Conservation (phyloP, 495 filamentous ascomycete genomes). For the Aspergillus olivimuriae region DNA sequence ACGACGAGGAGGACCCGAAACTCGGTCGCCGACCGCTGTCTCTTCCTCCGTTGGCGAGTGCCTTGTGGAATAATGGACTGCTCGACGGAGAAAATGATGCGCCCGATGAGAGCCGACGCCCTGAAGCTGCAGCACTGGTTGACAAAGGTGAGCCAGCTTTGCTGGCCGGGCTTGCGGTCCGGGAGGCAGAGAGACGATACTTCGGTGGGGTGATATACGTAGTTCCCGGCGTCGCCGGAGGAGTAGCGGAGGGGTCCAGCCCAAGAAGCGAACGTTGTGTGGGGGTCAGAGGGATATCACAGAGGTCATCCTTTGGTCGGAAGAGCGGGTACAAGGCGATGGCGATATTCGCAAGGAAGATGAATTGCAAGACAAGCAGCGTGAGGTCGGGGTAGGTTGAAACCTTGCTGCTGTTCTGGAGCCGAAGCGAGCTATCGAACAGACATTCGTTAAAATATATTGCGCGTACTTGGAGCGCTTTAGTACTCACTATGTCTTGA, state of each 20-base stretch:
- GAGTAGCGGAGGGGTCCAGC: slow-evolving; percentile 58
- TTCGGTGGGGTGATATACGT: slow-evolving; percentile 80
- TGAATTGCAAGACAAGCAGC: slow-evolving; percentile 46
- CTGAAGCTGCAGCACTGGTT: slow-evolving; percentile 35
- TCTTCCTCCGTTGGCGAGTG: slow-evolving; percentile 43
- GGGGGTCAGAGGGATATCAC: slow-evolving; percentile 87
- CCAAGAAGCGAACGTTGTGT: slow-evolving; percentile 81
- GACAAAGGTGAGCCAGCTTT: slow-evolving; percentile 49
- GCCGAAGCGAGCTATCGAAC: slow-evolving; percentile 17
- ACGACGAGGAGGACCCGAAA: slow-evolving; percentile 43
- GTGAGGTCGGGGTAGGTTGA: slow-evolving; percentile 30
- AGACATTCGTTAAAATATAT: no score
- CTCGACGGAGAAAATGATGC: slow-evolving; percentile 45
- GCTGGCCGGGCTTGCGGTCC: slow-evolving; percentile 44
- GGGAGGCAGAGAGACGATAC: slow-evolving; percentile 72
- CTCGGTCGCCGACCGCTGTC: slow-evolving; percentile 54
- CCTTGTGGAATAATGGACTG: slow-evolving; percentile 68
- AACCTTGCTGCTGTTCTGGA: slow-evolving; percentile 15
- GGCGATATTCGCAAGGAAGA: slow-evolving; percentile 61
- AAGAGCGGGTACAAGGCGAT: slow-evolving; percentile 62
- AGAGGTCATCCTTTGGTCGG: slow-evolving; percentile 63
- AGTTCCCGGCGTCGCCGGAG: slow-evolving; percentile 57
- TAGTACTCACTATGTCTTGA: slow-evolving; percentile 35
- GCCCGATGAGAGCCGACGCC: slow-evolving; percentile 28
- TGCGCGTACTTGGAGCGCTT: no score